Conservation (phyloP, 257 asterid species). For the Solanum chiquidenum region DNA sequence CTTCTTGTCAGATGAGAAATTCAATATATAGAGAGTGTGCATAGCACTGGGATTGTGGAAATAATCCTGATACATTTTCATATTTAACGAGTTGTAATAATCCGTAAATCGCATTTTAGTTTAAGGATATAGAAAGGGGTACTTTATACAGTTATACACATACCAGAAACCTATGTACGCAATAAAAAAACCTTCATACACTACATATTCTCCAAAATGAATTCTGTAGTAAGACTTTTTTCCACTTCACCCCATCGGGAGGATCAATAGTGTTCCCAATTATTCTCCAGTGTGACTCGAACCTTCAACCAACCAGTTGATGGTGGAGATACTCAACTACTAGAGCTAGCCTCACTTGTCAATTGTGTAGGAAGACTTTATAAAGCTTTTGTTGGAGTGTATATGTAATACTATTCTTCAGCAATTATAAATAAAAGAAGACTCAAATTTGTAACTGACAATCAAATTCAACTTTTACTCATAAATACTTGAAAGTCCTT, state of each 20-base stretch:
- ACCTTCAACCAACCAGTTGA: neutral
- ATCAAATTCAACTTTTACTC: neutral
- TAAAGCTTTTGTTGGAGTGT: neutral
- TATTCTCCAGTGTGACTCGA: neutral
- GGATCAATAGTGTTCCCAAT: neutral
- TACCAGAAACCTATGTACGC: neutral
- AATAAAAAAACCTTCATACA: neutral
- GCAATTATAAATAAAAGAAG: neutral
- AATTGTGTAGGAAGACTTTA: neutral
- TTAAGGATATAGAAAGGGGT: neutral
- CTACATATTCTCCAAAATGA: neutral
- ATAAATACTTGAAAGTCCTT: constrained; percentile 6
- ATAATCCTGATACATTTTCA: neutral
- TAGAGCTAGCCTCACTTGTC: neutral
- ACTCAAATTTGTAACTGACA: neutral
- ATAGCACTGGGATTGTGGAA: neutral
- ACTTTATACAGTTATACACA: neutral
- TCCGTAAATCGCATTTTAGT: neutral
- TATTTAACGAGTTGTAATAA: neutral
- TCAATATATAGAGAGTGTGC: neutral
- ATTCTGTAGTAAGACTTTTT: neutral
- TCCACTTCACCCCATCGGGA: neutral
- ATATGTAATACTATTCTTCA: neutral
- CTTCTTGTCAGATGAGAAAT: neutral
- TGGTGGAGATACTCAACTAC: neutral